Conservation (phyloP, 1,139 yeast species). For the Kodamaea derodonti region DNA sequence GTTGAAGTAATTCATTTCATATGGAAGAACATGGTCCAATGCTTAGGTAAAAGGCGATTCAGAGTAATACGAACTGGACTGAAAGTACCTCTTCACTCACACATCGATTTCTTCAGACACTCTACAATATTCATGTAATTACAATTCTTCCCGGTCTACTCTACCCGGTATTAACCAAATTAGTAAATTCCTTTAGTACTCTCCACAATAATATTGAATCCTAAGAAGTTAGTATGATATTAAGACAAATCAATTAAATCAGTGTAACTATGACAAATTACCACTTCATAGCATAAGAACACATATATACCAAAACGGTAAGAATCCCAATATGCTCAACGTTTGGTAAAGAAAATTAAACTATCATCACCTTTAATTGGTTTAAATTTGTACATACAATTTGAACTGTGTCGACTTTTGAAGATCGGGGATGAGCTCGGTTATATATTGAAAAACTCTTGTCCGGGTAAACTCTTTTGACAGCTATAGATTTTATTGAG, state of each 20-base stretch:
- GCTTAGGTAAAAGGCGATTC: no score
- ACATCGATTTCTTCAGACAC: no score
- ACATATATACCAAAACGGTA: conserved; percentile 42
- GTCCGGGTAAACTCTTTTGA: conserved; percentile 13
- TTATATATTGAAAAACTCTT: conserved; percentile 1
- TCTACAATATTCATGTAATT: no score
- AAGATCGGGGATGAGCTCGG: not conserved
- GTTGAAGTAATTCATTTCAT: no score
- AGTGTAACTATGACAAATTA: conserved; percentile 52
- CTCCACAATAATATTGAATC: no score
- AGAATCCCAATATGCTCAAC: conserved; percentile 35
- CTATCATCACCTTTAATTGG: conserved; percentile 18
- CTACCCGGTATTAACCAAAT: no score
- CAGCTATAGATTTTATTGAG: no score
- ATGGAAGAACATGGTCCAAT: no score
- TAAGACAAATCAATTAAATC: conserved; percentile 16
- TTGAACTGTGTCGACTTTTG: not conserved
- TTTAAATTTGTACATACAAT: conserved; percentile 4
- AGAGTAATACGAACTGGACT: no score
- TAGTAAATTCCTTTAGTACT: no score
- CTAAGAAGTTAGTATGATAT: not conserved
- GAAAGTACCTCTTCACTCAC: no score
- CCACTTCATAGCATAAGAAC: conserved; percentile 46
- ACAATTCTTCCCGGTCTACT: no score
- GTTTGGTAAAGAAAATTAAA: conserved; percentile 31